Conservation (phyloP, 345 rosid genomes). For the Gynandropsis gynandra region DNA sequence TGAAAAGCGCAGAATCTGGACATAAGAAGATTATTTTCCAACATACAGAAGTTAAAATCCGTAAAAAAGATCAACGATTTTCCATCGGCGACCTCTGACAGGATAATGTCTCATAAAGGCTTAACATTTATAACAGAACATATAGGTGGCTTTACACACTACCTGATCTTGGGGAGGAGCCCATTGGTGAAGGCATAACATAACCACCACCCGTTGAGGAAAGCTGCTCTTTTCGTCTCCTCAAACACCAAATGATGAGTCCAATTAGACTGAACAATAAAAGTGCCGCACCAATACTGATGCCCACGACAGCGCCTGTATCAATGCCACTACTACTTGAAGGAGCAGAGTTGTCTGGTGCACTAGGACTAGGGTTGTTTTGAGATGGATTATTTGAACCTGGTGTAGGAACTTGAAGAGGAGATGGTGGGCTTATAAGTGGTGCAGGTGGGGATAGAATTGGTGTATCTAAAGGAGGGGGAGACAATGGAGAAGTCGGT, state of each 20-base stretch:
- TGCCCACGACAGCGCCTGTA: conserved; percentile 41
- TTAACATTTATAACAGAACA: neutral
- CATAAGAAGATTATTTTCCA: conserved; percentile 10
- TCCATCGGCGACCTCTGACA: neutral
- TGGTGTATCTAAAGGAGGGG: conserved; percentile 34
- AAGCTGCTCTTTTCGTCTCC: conserved; percentile 45
- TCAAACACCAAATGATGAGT: conserved; percentile 45
- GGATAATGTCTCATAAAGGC: conserved; percentile 2
- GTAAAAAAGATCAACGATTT: neutral
- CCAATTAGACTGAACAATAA: conserved; percentile 53
- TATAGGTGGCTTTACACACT: too few species aligned
- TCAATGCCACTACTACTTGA: conserved; percentile 29
- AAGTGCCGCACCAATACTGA: conserved; percentile 43
- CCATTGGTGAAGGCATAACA: conserved; percentile 53
- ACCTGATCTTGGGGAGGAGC: conserved; percentile 69
- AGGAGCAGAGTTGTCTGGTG: conserved; percentile 16
- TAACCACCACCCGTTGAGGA: conserved; percentile 48
- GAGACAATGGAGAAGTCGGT: conserved; percentile 25
- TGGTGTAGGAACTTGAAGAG: conserved; percentile 26
- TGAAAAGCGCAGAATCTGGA: conserved; percentile 48
- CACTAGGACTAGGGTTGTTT: conserved; percentile 25
- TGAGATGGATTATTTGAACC: conserved; percentile 23
- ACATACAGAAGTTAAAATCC: conserved; percentile 5
- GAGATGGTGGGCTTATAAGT: conserved; percentile 33
- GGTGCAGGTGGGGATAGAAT: conserved; percentile 32